A percentile compares a stretch with the other conserved stretches of the same genome.
Conservation (phyloP, 2,329 filamentous ascomycete species). For the Fragosphaeria purpurea region DNA sequence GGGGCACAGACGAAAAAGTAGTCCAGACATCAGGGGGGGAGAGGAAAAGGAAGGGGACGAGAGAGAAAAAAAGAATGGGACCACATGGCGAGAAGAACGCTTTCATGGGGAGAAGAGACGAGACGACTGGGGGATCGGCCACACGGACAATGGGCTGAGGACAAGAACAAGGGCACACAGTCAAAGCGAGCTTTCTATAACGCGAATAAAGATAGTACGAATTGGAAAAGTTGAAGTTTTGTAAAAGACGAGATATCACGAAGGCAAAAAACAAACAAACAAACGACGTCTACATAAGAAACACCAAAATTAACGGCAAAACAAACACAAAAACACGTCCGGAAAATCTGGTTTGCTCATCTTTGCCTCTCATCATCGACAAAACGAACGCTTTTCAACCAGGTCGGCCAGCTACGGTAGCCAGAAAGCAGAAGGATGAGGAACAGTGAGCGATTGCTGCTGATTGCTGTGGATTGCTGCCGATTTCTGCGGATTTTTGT, state of each 20-base stretch:
- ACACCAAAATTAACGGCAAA: too few species aligned
- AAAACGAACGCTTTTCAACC: background rate
- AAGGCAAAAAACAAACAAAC: too few species aligned
- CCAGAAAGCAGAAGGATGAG: background rate
- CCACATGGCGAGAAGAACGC: too few species aligned
- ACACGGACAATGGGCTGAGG: background rate
- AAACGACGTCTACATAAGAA: too few species aligned
- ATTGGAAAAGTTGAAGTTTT: background rate
- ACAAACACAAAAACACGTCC: background rate
- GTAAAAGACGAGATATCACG: background rate
- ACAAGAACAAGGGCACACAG: background rate
- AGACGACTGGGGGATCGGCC: slow-evolving; percentile 1
- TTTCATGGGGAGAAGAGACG: background rate
- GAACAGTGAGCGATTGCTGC: background rate
- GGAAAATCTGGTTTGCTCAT: background rate
- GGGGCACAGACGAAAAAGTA: too few species aligned
- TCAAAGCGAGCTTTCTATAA: too few species aligned
- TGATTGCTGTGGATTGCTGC: too few species aligned
- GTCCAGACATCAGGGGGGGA: too few species aligned
- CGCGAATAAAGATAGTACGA: background rate
- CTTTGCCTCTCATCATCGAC: background rate
- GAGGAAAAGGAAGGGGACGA: too few species aligned
- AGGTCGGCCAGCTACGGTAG: background rate
- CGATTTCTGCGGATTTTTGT: background rate
- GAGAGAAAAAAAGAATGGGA: too few species aligned